A percentile compares a stretch with the other conserved stretches of the same genome.
These are phyloP conservation scores for Haplosporangium sp. DNA, from an alignment of 371 early-diverging fungal species.

Conservation along the genomic window DNA sequence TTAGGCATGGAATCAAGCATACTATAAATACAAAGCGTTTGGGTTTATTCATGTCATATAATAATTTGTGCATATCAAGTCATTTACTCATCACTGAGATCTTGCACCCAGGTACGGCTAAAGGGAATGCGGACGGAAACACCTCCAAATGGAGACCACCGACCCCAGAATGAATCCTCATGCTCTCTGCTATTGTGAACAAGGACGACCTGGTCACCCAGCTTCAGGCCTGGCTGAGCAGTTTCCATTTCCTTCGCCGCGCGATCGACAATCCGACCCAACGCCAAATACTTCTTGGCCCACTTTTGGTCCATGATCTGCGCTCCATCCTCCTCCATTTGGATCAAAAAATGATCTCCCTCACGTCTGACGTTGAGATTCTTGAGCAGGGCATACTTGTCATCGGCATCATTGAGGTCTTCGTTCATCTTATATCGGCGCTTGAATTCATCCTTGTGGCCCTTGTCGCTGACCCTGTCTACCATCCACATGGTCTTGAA, in stretches of 20 bases:
- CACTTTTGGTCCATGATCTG: conserved; percentile 36
- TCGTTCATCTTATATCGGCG: conserved; percentile 6
- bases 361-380: conserved; percentile 27
- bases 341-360: conserved; percentile 30
- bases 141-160: conserved; percentile 36
- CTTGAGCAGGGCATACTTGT: conserved; percentile 7
- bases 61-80: not conserved
- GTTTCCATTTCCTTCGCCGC: conserved; percentile 49
- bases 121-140: conserved; percentile 44
- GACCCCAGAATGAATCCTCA: conserved; percentile 34
- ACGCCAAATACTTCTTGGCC: conserved; percentile 40
- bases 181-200: conserved; percentile 28
- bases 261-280: conserved; percentile 45
- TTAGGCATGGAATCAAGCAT: not conserved
- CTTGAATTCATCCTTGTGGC: conserved; percentile 5
- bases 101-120: conserved; percentile 48
- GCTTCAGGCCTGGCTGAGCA: conserved; percentile 24
- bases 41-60: not conserved
- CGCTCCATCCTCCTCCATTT: conserved; percentile 40
- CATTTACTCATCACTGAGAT: conserved; percentile 22
- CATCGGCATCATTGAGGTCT: not conserved
- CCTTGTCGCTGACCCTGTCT: conserved; percentile 14
- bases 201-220: conserved; percentile 50
- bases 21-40: conserved; percentile 1
- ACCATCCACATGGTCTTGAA: conserved; percentile 21